Percentiles rank a stretch among this genome's conserved stretches.
Conservation (phyloP, 805 yeast genomes). For the Grigorovia yakushimaensis region DNA sequence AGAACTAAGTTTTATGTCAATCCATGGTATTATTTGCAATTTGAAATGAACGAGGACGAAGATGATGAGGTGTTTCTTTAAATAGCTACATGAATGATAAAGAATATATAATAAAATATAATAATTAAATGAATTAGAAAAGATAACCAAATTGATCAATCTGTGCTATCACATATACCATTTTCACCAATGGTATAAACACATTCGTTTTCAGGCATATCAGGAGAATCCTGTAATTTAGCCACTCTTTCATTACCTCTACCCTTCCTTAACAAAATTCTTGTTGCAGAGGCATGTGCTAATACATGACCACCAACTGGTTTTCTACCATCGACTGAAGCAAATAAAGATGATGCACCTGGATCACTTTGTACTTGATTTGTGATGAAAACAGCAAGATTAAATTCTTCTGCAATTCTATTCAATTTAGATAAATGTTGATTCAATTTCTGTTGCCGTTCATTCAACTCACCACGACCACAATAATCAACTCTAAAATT, state of each 20-base stretch:
- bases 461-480: slow-evolving; percentile 70
- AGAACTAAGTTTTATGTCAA: slow-evolving; percentile 13
- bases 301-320: slow-evolving; percentile 79
- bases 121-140: neutral
- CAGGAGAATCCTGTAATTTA: slow-evolving; percentile 71
- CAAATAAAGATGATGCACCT: slow-evolving; percentile 71
- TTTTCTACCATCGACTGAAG: slow-evolving; percentile 73
- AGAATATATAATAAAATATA: neutral
- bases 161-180: slow-evolving; percentile 47
- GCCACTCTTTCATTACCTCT: slow-evolving; percentile 75
- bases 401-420: slow-evolving; percentile 67
- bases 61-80: neutral
- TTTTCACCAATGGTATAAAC: slow-evolving; percentile 63
- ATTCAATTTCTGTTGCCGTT: slow-evolving; percentile 62
- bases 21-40: slow-evolving; percentile 5
- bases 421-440: slow-evolving; percentile 44
- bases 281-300: slow-evolving; percentile 74
- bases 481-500: slow-evolving; percentile 68
- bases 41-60: neutral
- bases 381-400: slow-evolving; percentile 63
- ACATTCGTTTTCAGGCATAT: slow-evolving; percentile 73
- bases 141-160: slow-evolving; percentile 6
- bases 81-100: neutral
- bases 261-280: slow-evolving; percentile 64
- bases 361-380: slow-evolving; percentile 81